Conservation (phyloP, 2,329 filamentous ascomycete genomes). For the Apiospora kogelbergensis region DNA sequence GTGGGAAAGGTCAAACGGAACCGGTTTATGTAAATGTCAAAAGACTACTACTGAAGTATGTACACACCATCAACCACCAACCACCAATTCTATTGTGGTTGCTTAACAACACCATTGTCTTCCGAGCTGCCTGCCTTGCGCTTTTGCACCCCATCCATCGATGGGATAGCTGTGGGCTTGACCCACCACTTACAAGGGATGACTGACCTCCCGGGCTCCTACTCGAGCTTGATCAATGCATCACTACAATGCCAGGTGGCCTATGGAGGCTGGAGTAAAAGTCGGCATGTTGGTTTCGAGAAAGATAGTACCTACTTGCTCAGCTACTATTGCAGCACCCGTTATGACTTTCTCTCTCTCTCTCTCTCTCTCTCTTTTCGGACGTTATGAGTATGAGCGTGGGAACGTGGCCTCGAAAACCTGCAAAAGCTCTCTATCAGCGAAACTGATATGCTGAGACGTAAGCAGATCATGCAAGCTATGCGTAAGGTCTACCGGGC, state of each 20-base stretch:
- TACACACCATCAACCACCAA: neutral
- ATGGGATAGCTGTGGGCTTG: neutral
- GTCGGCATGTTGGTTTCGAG: neutral
- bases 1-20: neutral
- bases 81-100: neutral
- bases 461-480: neutral
- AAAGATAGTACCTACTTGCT: neutral
- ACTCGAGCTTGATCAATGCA: neutral
- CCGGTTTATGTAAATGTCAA: neutral
- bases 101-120: neutral
- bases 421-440: neutral
- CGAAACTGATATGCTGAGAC: neutral
- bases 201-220: neutral
- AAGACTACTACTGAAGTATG: neutral
- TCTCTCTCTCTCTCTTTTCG: too few relatives aligned
- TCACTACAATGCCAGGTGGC: neutral
- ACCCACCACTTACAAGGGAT: neutral
- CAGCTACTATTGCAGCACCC: neutral
- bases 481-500: neutral
- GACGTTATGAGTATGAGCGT: neutral
- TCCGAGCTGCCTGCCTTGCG: neutral
- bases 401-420: neutral
- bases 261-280: neutral
- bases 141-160: neutral
- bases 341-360: too few relatives aligned